A percentile compares a stretch with the other conserved stretches of the same genome.
Conservation (phyloP, 768 basidiomycete species). For the Auricularia cornea region DNA sequence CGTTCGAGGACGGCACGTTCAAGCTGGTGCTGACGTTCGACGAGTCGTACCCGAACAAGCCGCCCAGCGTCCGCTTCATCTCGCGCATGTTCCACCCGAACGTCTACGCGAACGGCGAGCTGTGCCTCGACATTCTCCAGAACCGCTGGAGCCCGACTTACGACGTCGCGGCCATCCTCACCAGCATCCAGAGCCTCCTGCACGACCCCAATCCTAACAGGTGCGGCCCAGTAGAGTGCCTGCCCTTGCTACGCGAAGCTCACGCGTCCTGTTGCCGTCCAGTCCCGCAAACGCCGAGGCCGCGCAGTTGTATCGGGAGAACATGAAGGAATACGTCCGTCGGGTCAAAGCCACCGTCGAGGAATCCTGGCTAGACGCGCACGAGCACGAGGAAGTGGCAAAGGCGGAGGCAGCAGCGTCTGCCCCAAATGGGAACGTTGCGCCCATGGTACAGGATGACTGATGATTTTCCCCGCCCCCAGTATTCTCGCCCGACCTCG, state of each 20-base stretch:
- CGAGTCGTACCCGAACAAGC: slow-evolving; percentile 98
- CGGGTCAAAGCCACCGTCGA: slow-evolving; percentile 90
- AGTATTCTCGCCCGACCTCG: too few species aligned
- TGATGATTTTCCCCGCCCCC: too few species aligned
- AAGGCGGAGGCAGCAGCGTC: not conserved
- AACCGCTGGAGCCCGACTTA: slow-evolving; percentile 99
- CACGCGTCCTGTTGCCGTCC: slow-evolving; percentile 2
- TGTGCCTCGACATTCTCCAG: slow-evolving; percentile 97
- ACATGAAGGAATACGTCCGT: slow-evolving; percentile 97
- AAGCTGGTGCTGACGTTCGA: slow-evolving; percentile 92
- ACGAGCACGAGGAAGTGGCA: slow-evolving; percentile 46
- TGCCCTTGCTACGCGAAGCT: not conserved
- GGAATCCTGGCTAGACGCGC: slow-evolving; percentile 85
- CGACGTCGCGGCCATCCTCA: slow-evolving; percentile 96
- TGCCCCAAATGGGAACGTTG: not conserved
- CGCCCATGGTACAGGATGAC: not conserved
- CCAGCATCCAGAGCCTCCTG: slow-evolving; percentile 88
- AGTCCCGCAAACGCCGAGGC: slow-evolving; percentile 99
- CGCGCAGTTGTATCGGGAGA: slow-evolving; percentile 91
- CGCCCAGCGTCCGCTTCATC: slow-evolving; percentile 94
- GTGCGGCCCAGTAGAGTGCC: slow-evolving; percentile 22
- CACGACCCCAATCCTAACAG: slow-evolving; percentile 95
- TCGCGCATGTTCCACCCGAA: slow-evolving; percentile 99
- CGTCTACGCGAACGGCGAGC: slow-evolving; percentile 96
- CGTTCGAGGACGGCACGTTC: slow-evolving; percentile 99